These are phyloP conservation scores for Penicillium sp. DNA, from an alignment of 2,329 filamentous ascomycete species.

Conservation along the genomic window DNA sequence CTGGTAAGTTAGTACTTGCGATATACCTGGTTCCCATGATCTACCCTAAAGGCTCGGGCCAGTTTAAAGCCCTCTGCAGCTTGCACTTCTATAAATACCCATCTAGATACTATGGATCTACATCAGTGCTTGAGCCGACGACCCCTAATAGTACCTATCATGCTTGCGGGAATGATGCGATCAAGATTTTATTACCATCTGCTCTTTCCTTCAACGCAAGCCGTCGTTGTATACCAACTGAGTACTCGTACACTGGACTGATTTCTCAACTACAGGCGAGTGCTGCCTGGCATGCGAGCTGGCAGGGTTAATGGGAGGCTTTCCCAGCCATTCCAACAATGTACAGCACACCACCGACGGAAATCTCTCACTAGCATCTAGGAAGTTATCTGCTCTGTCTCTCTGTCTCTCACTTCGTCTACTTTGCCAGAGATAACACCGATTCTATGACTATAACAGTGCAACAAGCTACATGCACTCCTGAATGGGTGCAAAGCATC, in stretches of 20 bases:
- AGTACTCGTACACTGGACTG: neutral
- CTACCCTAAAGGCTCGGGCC: neutral
- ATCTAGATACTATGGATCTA: constrained; percentile 2
- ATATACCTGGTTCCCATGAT: constrained; percentile 1
- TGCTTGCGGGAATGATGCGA: neutral
- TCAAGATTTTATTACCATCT: neutral
- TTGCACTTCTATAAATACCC: neutral
- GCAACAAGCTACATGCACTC: constrained; percentile 3
- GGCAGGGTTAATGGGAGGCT: too few species aligned
- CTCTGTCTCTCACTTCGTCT: neutral
- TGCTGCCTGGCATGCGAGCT: too few species aligned
- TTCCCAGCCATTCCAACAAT: neutral
- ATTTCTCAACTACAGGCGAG: neutral
- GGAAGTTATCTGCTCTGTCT: neutral
- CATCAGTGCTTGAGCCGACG: neutral
- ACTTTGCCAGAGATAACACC: too few species aligned
- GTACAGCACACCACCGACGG: constrained; percentile 7
- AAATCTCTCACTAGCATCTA: neutral
- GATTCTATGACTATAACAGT: neutral
- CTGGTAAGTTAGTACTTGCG: constrained; percentile 2
- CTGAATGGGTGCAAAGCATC: neutral
- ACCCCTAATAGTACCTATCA: constrained; percentile 3
- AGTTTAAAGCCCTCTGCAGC: neutral
- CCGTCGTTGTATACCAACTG: neutral
- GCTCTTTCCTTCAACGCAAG: neutral